Evolutionary conservation across 352 stramenopile genomes (phyloP), one percentile per base, ranked within the genome.

Genomic region (Phytopythium sindhum): DNA sequence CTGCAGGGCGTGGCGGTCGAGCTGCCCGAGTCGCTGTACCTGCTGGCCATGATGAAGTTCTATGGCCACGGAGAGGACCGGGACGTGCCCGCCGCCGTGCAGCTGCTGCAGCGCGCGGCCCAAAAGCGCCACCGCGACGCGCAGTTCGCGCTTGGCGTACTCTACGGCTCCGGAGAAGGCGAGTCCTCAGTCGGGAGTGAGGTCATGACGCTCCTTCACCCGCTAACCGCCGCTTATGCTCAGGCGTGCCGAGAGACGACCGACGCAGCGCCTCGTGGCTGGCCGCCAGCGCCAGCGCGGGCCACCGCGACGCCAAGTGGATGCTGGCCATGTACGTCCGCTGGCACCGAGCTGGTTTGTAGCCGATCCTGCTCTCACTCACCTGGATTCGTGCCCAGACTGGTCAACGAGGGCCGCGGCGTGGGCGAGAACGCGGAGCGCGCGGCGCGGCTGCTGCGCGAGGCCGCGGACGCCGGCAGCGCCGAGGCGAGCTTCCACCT

Each of bases 231-330:
- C 17, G 4, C 2, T 31, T 10, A 7, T 26, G 21, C 19, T 17
- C 58, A 26, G 66, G 66, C 8, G 66, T 82, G 26, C 10, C 59
- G 7, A 69, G 24, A 28, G 81, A 69, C 58, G 73, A 82, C 33
- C 75, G 59, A 2, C 50, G 61, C 48, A 79, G 73, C 60, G 73
- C 70, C 3, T 60, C 61, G 17, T 84, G 75, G 75, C 75, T 86
- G 23, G 45, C 66, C 1, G 69, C 65, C n/a, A 80, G 73, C 64
- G 70, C 75, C 24, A 66, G 64, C 23, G 62, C 63, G 17, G 73
- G 77, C 11, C 77, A 86, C 53, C 48, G 47, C 11, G 75, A 84
- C 24, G 75, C 77, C 35, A 77, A 80, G 60, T 86, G 77, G 77
- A 84, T 84, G 73, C 57, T 86, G 24, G 77, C 77, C 19, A 60